Percentiles rank a stretch among this genome's conserved stretches.
These are phyloP conservation scores for Styphnolobium japonicum DNA, from an alignment of 306 rosid genomes.

Conservation along the genomic window DNA sequence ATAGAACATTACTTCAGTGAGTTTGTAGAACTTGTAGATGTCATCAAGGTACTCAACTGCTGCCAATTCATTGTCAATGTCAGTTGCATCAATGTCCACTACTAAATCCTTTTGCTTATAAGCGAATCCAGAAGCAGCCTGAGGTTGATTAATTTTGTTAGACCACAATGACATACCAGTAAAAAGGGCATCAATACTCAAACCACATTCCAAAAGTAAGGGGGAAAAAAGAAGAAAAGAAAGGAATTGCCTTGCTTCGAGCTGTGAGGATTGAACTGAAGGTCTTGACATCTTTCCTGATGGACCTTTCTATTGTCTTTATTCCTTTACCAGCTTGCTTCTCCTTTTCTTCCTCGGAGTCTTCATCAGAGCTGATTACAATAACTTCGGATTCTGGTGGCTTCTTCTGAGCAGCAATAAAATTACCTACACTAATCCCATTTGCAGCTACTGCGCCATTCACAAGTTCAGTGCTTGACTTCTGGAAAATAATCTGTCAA, in stretches of 20 bases:
- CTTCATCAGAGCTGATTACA: constrained; percentile 52
- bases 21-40: constrained; percentile 59
- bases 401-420: constrained; percentile 23
- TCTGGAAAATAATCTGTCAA: constrained; percentile 34
- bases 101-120: constrained; percentile 42
- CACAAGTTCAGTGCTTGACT: constrained; percentile 22
- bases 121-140: constrained; percentile 70
- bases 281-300: constrained; percentile 47
- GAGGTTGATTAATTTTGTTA: constrained; percentile 2
- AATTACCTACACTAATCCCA: constrained; percentile 13
- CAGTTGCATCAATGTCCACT: constrained; percentile 62
- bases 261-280: constrained; percentile 67
- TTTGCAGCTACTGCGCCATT: constrained; percentile 4
- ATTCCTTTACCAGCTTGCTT: constrained; percentile 23
- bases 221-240: background rate
- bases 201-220: too few relatives aligned
- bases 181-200: background rate
- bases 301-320: constrained; percentile 26
- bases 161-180: constrained; percentile 9
- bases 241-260: constrained; percentile 64
- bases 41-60: constrained; percentile 83
- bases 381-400: constrained; percentile 34
- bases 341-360: constrained; percentile 21
- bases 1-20: constrained; percentile 52
- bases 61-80: constrained; percentile 65